Evolutionary conservation across 495 filamentous ascomycete species (phyloP).

Genomic region (Penicillium lagena): DNA sequence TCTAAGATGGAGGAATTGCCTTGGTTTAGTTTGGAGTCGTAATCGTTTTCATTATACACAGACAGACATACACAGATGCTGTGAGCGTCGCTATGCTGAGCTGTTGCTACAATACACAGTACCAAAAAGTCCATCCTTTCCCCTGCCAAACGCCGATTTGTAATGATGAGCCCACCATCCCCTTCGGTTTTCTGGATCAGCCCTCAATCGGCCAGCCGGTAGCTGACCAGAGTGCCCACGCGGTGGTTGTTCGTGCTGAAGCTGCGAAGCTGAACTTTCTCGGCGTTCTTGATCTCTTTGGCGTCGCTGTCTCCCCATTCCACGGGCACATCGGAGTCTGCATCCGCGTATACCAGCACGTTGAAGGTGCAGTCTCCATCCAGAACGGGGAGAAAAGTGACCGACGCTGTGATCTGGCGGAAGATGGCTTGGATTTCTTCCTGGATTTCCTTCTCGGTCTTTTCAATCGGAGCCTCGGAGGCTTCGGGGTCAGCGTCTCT

Average conservation of each 20-base stretch:
- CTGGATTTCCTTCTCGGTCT: constrained; percentile 90
- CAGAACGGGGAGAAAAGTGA: constrained; percentile 92
- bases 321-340: constrained; percentile 91
- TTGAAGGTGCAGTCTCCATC: constrained; percentile 96
- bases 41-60: no score
- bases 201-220: constrained; percentile 50
- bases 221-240: constrained; percentile 92
- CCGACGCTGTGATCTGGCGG: constrained; percentile 94
- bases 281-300: constrained; percentile 92
- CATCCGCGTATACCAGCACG: constrained; percentile 95
- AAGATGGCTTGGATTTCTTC: constrained; percentile 92
- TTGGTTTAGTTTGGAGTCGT: constrained; percentile 20
- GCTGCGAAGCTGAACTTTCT: constrained; percentile 90
- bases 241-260: constrained; percentile 92
- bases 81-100: no score
- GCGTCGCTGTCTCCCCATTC: constrained; percentile 99
- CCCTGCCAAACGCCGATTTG: constrained; percentile 22
- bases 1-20: constrained; percentile 26
- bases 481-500: constrained; percentile 27
- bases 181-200: constrained; percentile 11
- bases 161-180: constrained; percentile 4
- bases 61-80: no score
- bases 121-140: constrained; percentile 3
- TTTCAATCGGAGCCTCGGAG: constrained; percentile 46
- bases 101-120: no score